phyloP scores from a whole-genome alignment of 306 rosid species.

The Vachellia pachyceras region DNA sequence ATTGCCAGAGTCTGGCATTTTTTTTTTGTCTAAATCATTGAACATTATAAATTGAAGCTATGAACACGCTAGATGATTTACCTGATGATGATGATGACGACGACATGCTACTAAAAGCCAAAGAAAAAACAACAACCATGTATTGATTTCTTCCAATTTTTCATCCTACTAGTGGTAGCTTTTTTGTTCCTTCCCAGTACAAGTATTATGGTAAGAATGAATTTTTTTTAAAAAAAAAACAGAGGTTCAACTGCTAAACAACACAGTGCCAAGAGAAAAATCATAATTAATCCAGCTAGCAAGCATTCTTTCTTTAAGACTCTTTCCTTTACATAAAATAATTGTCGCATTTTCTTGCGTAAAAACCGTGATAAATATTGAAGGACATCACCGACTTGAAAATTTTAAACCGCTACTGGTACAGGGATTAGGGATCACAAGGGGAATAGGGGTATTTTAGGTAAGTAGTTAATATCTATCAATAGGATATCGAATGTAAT shows the following conservation, averaged over 20 bases:
- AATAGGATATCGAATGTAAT: too few species aligned
- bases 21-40: background rate
- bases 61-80: background rate
- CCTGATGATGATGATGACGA: background rate
- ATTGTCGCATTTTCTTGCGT: background rate
- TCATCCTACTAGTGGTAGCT: background rate
- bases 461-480: too few species aligned
- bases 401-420: background rate
- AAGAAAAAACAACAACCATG: background rate
- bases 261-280: background rate
- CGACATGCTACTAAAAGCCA: background rate
- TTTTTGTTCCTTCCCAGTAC: background rate
- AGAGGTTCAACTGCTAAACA: background rate
- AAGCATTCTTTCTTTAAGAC: background rate
- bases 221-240: background rate
- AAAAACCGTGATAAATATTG: background rate
- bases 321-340: background rate
- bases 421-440: too few species aligned
- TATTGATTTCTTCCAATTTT: background rate
- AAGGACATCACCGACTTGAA: background rate
- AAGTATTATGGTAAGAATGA: background rate
- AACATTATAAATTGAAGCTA: background rate
- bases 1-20: background rate
- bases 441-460: too few species aligned
- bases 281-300: background rate